Evolutionary conservation across 2,329 filamentous ascomycete genomes (phyloP), one percentile per base, ranked within the genome.

Genomic region (Microdochium trichocladiopsis): DNA sequence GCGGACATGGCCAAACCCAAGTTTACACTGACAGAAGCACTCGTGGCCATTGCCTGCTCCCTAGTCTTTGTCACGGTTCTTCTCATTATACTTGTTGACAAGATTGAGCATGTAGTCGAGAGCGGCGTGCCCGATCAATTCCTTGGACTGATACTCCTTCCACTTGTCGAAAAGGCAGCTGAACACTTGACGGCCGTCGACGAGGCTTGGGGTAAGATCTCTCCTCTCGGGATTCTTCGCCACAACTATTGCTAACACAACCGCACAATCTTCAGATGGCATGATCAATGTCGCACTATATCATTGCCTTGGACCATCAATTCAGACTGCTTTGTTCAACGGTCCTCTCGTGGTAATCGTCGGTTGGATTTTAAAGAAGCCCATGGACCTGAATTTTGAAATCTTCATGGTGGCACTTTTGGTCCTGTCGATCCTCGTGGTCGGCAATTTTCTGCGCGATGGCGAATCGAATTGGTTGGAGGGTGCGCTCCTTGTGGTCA

Each of bases 381-480:
- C 75, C 5, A 89, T 96, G 80, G 84, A 88, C 56, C 75, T 96
- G 51, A 86, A 90, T 64, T 96, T 96, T 65, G 88, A 94, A 60
- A 77, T 91, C 16, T 96, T 96, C 73, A 89, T 94, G 71, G 79
- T 94, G 21, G 80, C 88, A 52, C 79, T 95, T 57, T 74, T 96
- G 10, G 83, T 96, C 52, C 76, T 96, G 24, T 83, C 89, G 24
- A 93, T 96, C 60, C 75, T 96, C 37, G 90, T 91, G 0, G 88
- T 95, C 36, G 90, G 91, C 1, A 89, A 90, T 55, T 95, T 96
- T 70, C 71, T 96, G 51, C 78, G 90, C 49, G 92, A 96, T 65
- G 84, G 88, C 58, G 93, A 94, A 75, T 90, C 84, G 55, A 95
- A 96, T 64, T 96, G 95, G 63, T 79, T 96, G 4, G 92, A 96